Percentiles rank a stretch among this genome's conserved stretches.
These are phyloP conservation scores for Vanrija sp. DNA, from an alignment of 1,284 basidiomycete genomes.

Conservation along the genomic window DNA sequence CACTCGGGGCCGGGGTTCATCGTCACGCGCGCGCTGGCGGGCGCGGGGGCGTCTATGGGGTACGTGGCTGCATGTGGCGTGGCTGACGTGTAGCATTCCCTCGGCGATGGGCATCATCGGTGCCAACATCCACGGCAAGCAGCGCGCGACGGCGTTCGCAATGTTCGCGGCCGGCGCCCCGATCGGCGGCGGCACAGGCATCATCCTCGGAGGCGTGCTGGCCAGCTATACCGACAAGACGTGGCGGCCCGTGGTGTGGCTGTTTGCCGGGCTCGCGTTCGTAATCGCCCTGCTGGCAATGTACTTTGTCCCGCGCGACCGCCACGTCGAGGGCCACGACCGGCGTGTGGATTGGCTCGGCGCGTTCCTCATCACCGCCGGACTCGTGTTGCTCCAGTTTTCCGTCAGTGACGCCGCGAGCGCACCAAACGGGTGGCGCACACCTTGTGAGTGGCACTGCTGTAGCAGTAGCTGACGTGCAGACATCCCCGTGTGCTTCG, in stretches of 20 bases:
- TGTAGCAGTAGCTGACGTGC: background rate
- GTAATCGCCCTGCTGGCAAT: background rate
- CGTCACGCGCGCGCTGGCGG: constrained; percentile 34
- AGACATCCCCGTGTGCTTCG: constrained; percentile 53
- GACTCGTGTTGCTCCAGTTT: constrained; percentile 60
- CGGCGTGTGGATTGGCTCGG: constrained; percentile 21
- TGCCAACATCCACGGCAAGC: constrained; percentile 23
- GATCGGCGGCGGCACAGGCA: constrained; percentile 12
- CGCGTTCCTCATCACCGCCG: constrained; percentile 14
- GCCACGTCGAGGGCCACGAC: constrained; percentile 7
- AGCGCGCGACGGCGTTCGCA: constrained; percentile 17
- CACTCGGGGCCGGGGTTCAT: constrained; percentile 33
- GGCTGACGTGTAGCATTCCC: constrained; percentile 9
- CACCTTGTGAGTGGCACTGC: constrained; percentile 56
- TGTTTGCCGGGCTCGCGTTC: constrained; percentile 11
- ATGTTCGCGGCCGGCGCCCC: constrained; percentile 17
- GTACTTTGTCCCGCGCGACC: constrained; percentile 10
- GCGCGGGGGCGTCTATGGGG: constrained; percentile 34
- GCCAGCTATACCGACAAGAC: constrained; percentile 8
- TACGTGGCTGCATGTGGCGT: constrained; percentile 15
- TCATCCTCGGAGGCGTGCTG: constrained; percentile 16
- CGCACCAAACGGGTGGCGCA: constrained; percentile 63
- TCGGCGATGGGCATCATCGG: constrained; percentile 17
- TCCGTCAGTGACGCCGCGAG: constrained; percentile 66
- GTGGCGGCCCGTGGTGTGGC: constrained; percentile 17